phyloP scores from a whole-genome alignment of 768 basidiomycete species.

The Suillus lakei region DNA sequence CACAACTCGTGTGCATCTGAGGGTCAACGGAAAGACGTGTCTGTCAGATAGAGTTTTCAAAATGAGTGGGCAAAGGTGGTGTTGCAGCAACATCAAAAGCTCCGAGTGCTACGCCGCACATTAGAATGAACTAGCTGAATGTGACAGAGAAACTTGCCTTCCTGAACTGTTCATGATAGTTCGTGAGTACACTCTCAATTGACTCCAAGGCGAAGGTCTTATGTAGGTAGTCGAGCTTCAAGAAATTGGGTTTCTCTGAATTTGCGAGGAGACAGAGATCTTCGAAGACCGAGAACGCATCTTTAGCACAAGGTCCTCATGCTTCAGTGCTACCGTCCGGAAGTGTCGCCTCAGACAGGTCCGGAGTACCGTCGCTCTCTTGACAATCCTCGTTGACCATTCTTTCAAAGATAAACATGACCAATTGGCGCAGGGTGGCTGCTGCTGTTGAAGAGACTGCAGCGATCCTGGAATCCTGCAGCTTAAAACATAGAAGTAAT shows the following conservation, averaged over 20 bases:
- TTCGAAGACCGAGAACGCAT: conserved; percentile 88
- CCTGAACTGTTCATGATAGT: conserved; percentile 83
- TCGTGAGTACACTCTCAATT: conserved; percentile 94
- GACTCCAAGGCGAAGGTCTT: conserved; percentile 95
- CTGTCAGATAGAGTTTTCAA: no score
- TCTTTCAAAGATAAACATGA: conserved; percentile 98
- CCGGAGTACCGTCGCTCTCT: conserved; percentile 27
- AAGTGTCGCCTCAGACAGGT: conserved; percentile 48
- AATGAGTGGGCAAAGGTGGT: no score
- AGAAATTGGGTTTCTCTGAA: conserved; percentile 77
- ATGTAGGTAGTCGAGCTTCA: conserved; percentile 81
- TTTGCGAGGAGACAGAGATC: conserved; percentile 91
- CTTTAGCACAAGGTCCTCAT: conserved; percentile 77
- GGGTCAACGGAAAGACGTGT: no score
- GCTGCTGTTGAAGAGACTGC: conserved; percentile 98
- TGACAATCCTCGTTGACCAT: conserved; percentile 77
- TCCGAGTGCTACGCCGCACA: no score
- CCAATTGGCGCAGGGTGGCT: conserved; percentile 91
- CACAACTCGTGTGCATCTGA: no score
- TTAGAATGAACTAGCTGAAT: no score
- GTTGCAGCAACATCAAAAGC: no score
- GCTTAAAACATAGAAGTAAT: conserved; percentile 89
- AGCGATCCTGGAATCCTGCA: conserved; percentile 93
- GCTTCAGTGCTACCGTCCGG: conserved; percentile 69
- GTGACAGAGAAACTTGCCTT: no score